Evolutionary conservation across 2,329 filamentous ascomycete species (phyloP), one percentile per base, ranked within the genome.

Genomic region (Penicillium brevicompactum): DNA sequence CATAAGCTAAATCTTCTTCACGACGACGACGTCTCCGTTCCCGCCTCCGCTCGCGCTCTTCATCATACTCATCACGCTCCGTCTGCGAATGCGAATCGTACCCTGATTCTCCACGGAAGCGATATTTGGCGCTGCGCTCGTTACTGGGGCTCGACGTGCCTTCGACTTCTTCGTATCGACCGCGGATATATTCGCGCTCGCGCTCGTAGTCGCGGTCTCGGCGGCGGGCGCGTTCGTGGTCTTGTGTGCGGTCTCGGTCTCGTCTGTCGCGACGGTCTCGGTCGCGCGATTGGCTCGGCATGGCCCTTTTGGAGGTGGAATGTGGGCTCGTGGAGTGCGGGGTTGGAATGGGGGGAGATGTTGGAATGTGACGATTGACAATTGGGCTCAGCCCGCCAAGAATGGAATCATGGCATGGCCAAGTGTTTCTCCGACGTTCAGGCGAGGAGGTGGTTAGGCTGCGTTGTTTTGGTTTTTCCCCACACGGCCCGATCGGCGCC

Each of bases 241-340:
- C 51, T 56, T 56, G 59, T 61, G 61, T 48, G 43, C 45, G 60
- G 16, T 62, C 56, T 42, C 66, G 51, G 51, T 63, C 54, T 60
- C 66, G 57, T 60, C 63, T 59, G 53, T 59, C 58, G 52, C 66
- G 56, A 44, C 68, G 71, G 59, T 72, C 70, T 43, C 71, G 69
- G 58, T 67, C 71, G 55, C 65, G 67, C 37, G 69, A 68, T 52
- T 71, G 65, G 49, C 61, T 63, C 49, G 68, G 70, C 70, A 74
- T 74, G 58, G 62, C 46, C 14, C 4, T 5, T 14, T n/a, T 14
- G 3, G 34, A 11, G 37, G 3, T 41, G 38, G 38, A 41, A 41
- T 41, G 38, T 41, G 37, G 37, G 7, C 2, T 7, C 21, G 18
- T 18, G 18, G 18, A 18, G 18, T 18, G 18, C 2, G 18, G 18